phyloP scores from a whole-genome alignment of 2,329 filamentous ascomycete species.

The Fusarium algeriense region DNA sequence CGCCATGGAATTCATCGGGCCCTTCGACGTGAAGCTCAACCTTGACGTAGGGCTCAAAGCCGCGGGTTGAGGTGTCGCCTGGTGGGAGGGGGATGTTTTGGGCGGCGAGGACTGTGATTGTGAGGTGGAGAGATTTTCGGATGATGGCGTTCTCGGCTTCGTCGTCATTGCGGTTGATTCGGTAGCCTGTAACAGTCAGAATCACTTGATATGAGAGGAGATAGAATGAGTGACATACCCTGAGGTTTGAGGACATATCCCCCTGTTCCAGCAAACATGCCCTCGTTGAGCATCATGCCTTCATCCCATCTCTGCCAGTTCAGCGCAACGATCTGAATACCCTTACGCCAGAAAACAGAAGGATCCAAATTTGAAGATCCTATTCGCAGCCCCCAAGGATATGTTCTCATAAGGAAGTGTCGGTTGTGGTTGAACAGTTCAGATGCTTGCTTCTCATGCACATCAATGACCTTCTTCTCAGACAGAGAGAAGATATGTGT shows the following conservation, averaged over 20 bases:
- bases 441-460: slow-evolving; percentile 62
- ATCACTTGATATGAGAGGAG: not conserved
- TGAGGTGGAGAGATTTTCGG: slow-evolving; percentile 74
- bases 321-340: slow-evolving; percentile 89
- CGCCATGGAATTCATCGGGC: slow-evolving; percentile 58
- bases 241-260: slow-evolving; percentile 89
- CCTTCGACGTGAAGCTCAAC: slow-evolving; percentile 85
- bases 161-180: slow-evolving; percentile 43
- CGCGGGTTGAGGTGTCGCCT: slow-evolving; percentile 61
- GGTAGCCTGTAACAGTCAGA: slow-evolving; percentile 47
- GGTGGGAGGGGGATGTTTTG: slow-evolving; percentile 78
- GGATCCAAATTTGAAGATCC: slow-evolving; percentile 90
- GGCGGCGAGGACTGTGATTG: slow-evolving; percentile 79
- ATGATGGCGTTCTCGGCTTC: slow-evolving; percentile 51
- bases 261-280: slow-evolving; percentile 86
- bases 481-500: slow-evolving; percentile 77
- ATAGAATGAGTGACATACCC: slow-evolving; percentile 56
- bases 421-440: slow-evolving; percentile 84
- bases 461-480: slow-evolving; percentile 72
- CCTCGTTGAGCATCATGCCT: slow-evolving; percentile 96
- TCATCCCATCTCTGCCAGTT: slow-evolving; percentile 95
- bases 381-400: slow-evolving; percentile 85
- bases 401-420: slow-evolving; percentile 85
- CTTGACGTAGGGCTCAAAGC: slow-evolving; percentile 85
- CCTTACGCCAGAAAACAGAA: slow-evolving; percentile 85